phyloP scores from a whole-genome alignment of 177 flowering plant genomes.

The Vitis hybrid region DNA sequence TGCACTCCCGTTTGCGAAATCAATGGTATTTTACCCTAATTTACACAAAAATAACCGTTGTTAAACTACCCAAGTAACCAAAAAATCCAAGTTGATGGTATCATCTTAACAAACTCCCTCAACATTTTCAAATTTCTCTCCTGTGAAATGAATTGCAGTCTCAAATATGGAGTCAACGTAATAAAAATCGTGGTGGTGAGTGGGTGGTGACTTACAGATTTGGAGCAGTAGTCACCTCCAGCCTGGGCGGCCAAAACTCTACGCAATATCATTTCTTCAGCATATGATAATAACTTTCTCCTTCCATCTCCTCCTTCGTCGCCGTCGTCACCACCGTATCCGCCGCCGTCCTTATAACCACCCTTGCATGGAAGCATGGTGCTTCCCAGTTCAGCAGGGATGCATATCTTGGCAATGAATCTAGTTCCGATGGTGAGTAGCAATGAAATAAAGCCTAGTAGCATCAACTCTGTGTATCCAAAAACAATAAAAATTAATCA shows the following conservation, averaged over 20 bases:
- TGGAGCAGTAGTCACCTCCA: constrained; percentile 28
- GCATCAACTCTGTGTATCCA: constrained; percentile 57
- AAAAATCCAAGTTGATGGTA: too few species aligned
- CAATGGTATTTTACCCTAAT: constrained; percentile 44
- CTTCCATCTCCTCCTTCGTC: constrained; percentile 5
- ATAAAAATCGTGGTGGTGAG: too few species aligned
- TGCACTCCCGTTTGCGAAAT: constrained; percentile 52
- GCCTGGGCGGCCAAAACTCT: constrained; percentile 40
- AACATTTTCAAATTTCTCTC: too few species aligned
- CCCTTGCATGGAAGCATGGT: constrained; percentile 58
- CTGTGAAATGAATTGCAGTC: too few species aligned
- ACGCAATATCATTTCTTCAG: constrained; percentile 33
- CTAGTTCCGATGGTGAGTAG: constrained; percentile 52
- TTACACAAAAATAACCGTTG: not conserved
- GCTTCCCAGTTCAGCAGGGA: constrained; percentile 33
- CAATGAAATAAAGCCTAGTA: constrained; percentile 73
- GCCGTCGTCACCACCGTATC: not conserved
- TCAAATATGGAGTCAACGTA: not conserved
- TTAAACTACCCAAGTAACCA: too few species aligned
- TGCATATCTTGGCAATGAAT: constrained; percentile 46
- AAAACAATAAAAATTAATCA: not conserved
- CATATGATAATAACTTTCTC: constrained; percentile 38
- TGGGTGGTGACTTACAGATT: constrained; percentile 18
- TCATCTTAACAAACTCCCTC: too few species aligned
- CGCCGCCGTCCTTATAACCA: not conserved